Evolutionary conservation across 495 filamentous ascomycete species (phyloP).

Genomic region (Geoglossum glabrum): DNA sequence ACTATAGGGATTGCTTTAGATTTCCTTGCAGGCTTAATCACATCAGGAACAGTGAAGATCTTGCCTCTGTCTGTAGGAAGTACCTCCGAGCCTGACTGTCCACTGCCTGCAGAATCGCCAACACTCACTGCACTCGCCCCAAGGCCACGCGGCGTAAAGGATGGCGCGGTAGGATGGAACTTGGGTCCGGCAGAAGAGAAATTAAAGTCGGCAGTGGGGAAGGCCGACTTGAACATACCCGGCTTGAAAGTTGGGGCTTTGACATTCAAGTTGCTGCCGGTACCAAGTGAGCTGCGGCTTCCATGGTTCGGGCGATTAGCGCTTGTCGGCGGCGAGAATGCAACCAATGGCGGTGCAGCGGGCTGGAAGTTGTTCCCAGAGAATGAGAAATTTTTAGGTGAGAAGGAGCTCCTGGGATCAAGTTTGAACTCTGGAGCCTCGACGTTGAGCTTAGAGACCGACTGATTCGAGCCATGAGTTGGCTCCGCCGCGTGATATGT

Average conservation of each 20-base stretch:
- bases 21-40: slow-evolving; percentile 39
- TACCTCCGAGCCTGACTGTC: slow-evolving; percentile 8
- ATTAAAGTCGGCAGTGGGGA: slow-evolving; percentile 40
- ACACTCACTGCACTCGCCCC: background rate
- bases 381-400: slow-evolving; percentile 36
- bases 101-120: background rate
- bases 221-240: slow-evolving; percentile 12
- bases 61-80: slow-evolving; percentile 1
- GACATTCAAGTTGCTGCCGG: slow-evolving; percentile 35
- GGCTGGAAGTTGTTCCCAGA: slow-evolving; percentile 35
- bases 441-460: slow-evolving; percentile 60
- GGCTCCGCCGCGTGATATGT: slow-evolving; percentile 7
- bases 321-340: background rate
- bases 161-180: slow-evolving; percentile 65
- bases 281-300: slow-evolving; percentile 5
- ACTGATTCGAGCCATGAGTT: slow-evolving; percentile 42
- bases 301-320: background rate
- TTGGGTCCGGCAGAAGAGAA: slow-evolving; percentile 46
- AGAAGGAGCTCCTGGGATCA: slow-evolving; percentile 44
- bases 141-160: slow-evolving; percentile 42
- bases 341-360: slow-evolving; percentile 7
- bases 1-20: slow-evolving; percentile 73
- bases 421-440: slow-evolving; percentile 74
- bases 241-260: slow-evolving; percentile 54
- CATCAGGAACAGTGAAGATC: slow-evolving; percentile 20